Conservation (phyloP, 768 basidiomycete genomes). For the Suillus luteus region DNA sequence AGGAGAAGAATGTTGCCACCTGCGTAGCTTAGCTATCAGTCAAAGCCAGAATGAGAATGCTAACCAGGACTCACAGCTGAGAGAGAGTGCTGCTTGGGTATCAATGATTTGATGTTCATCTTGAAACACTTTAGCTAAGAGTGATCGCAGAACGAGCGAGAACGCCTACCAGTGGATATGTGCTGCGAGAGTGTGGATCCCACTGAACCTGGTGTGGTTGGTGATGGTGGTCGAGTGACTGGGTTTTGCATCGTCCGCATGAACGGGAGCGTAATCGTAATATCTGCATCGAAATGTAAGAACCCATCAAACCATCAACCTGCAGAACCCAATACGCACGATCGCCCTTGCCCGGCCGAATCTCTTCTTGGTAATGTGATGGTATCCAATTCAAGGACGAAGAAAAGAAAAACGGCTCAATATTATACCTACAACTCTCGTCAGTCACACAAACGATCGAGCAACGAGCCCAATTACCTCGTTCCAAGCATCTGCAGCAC, state of each 20-base stretch:
- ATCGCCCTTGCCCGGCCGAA: slow-evolving; percentile 31
- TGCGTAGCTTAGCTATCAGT: background rate
- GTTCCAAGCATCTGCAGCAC: slow-evolving; percentile 41
- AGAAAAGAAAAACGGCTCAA: slow-evolving; percentile 48
- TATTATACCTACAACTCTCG: slow-evolving; percentile 34
- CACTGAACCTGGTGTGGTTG: background rate
- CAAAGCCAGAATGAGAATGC: background rate
- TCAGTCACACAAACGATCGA: slow-evolving; percentile 3
- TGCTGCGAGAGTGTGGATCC: background rate
- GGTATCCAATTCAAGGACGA: slow-evolving; percentile 46
- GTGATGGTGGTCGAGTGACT: slow-evolving; percentile 24
- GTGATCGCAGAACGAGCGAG: background rate
- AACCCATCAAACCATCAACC: background rate
- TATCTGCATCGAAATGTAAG: slow-evolving; percentile 31
- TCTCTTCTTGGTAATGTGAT: slow-evolving; percentile 42
- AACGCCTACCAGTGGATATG: background rate
- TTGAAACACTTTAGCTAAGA: slow-evolving; percentile 12
- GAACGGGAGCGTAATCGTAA: slow-evolving; percentile 46
- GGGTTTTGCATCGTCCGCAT: slow-evolving; percentile 42
- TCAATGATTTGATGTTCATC: slow-evolving; percentile 32
- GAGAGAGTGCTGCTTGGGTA: slow-evolving; percentile 35
- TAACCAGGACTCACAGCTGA: slow-evolving; percentile 20
- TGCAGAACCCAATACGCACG: slow-evolving; percentile 34
- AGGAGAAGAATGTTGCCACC: slow-evolving; percentile 30
- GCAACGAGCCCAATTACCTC: slow-evolving; percentile 25